Evolutionary conservation across 2,329 filamentous ascomycete genomes (phyloP), one percentile per base, ranked within the genome.

Genomic region (Chrysoporthe cubensis): DNA sequence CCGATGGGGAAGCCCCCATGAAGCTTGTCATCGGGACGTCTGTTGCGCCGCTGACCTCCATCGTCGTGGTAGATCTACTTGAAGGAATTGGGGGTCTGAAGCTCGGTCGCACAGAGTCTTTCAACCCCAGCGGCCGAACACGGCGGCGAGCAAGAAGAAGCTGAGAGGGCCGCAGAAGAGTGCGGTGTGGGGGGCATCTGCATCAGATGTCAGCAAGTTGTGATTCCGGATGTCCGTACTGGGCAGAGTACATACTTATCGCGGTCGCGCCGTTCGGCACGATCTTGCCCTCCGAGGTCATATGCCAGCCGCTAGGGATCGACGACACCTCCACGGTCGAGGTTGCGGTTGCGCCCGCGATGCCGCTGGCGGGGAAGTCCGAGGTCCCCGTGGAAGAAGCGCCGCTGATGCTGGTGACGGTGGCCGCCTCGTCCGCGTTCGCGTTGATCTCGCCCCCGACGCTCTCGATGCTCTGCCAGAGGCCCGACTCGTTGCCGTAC

Each of bases 231-330:
- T 9, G 32, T 2, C 14, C 2, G 43, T 4, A 34, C 6, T 54
- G 21, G 65, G 56, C n/a, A 62, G 58, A 2, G 69, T 67, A 71
- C 72, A 26, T 70, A 74, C 77, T 72, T 82, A 88, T 86, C 82
- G 85, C 84, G 75, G 87, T 88, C 81, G 88, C 87, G 79, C 85
- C 87, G 72, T 88, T 86, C 76, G 91, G 91, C 75, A 93, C 84
- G 74, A 96, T 89, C 82, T 94, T 95, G 76, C 93, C 92, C 73
- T 88, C 87, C 70, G 89, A 84, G 62, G 90, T 92, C 80, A 96
- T 92, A 70, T 89, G 86, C 93, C 93, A 97, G 69, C 92, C 93
- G 74, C 85, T 87, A 52, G 94, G 93, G 68, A 97, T 87, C 71
- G 82, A 79, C 52, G 76, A 74, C 11, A 63, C 81, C 42, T 81